Conservation (phyloP, 257 asterid species). For the Nicotiana noctiflora region DNA sequence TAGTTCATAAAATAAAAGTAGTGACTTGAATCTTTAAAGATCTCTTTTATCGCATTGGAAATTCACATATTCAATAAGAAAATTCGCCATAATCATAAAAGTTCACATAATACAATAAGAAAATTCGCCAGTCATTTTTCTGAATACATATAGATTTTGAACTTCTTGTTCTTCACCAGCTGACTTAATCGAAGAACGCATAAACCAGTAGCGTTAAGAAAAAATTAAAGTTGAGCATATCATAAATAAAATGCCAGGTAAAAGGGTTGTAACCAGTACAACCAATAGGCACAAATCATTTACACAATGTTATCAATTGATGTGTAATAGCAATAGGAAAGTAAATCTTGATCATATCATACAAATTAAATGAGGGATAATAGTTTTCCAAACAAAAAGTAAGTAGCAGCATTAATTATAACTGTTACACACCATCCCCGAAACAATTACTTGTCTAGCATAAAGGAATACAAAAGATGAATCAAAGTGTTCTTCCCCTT, state of each 20-base stretch:
- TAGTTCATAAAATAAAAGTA: not conserved
- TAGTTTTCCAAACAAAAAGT: not conserved
- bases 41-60: not conserved
- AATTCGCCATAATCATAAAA: not conserved
- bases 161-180: slow-evolving; percentile 1
- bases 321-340: not conserved
- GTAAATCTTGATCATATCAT: not conserved
- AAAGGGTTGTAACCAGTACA: not conserved
- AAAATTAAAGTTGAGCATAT: not conserved
- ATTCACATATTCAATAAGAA: not conserved
- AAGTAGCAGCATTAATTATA: not conserved
- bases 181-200: not conserved
- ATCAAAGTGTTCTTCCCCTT: not conserved
- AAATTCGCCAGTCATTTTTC: not conserved
- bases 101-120: not conserved
- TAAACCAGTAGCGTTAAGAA: not conserved
- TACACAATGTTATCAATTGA: not conserved
- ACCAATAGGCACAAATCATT: not conserved
- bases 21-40: not conserved
- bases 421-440: not conserved
- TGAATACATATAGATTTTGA: not conserved
- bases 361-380: not conserved
- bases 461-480: not conserved
- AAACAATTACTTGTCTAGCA: not conserved
- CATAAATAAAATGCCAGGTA: not conserved